These are phyloP conservation scores for Russula earlei DNA, from an alignment of 768 basidiomycete species.

Conservation along the genomic window DNA sequence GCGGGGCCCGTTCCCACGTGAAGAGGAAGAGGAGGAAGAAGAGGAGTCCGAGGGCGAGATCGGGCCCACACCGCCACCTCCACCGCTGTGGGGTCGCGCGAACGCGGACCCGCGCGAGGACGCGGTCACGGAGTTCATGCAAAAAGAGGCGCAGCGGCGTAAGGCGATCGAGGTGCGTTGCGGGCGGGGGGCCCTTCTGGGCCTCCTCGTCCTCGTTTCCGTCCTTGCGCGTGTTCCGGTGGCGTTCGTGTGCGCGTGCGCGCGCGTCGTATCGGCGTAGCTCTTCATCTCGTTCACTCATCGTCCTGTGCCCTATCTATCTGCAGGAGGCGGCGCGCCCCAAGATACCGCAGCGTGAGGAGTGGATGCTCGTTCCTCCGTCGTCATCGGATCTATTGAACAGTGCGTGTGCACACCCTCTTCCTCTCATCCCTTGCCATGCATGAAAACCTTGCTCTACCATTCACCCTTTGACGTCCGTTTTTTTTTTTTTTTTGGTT, in stretches of 20 bases:
- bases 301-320: no score
- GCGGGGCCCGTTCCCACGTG: slow-evolving; percentile 31
- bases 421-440: neutral
- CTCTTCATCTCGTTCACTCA: neutral
- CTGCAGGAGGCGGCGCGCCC: slow-evolving; percentile 65
- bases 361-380: slow-evolving; percentile 98
- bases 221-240: neutral
- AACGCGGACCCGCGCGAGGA: slow-evolving; percentile 34
- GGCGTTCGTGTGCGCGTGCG: neutral
- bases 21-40: slow-evolving; percentile 36
- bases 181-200: neutral
- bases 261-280: neutral
- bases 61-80: slow-evolving; percentile 56
- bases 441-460: no score
- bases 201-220: neutral
- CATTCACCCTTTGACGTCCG: no score
- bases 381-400: slow-evolving; percentile 67
- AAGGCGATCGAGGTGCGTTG: slow-evolving; percentile 53
- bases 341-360: slow-evolving; percentile 74
- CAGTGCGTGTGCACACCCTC: slow-evolving; percentile 38
- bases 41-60: slow-evolving; percentile 71
- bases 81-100: neutral
- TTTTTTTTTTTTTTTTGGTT: no score
- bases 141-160: slow-evolving; percentile 68
- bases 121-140: slow-evolving; percentile 75